These are phyloP conservation scores for Pseudogymnoascus sp. DNA, from an alignment of 2,329 filamentous ascomycete genomes.

Conservation along the genomic window DNA sequence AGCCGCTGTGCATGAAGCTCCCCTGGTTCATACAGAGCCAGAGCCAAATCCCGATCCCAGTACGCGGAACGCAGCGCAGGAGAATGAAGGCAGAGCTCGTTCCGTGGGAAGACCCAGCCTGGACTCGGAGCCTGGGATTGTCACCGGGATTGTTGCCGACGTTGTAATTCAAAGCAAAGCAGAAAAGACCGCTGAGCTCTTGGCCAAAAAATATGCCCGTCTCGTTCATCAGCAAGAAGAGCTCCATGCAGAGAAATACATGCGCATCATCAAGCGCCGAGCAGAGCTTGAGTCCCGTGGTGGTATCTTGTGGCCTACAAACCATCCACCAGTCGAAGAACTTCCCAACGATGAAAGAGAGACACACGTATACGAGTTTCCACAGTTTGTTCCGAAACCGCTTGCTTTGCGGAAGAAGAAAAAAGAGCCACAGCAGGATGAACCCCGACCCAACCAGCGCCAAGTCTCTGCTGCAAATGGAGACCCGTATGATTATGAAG, in stretches of 20 bases:
- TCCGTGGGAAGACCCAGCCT: background rate
- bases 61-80: background rate
- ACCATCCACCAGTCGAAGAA: background rate
- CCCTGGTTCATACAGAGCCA: background rate
- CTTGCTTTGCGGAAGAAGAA: background rate
- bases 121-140: background rate
- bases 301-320: background rate
- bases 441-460: background rate
- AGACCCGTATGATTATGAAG: background rate
- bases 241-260: background rate
- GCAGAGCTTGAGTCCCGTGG: background rate
- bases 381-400: background rate
- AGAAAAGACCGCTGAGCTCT: background rate
- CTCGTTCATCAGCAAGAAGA: background rate
- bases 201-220: background rate
- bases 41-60: background rate
- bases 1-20: background rate
- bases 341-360: background rate
- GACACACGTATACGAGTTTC: background rate
- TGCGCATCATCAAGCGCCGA: background rate
- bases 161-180: background rate
- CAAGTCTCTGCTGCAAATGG: background rate
- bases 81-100: background rate
- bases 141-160: too few relatives aligned
- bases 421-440: background rate